Evolutionary conservation across 129 eudicot species (phyloP).

Genomic region (Silybum marianum): DNA sequence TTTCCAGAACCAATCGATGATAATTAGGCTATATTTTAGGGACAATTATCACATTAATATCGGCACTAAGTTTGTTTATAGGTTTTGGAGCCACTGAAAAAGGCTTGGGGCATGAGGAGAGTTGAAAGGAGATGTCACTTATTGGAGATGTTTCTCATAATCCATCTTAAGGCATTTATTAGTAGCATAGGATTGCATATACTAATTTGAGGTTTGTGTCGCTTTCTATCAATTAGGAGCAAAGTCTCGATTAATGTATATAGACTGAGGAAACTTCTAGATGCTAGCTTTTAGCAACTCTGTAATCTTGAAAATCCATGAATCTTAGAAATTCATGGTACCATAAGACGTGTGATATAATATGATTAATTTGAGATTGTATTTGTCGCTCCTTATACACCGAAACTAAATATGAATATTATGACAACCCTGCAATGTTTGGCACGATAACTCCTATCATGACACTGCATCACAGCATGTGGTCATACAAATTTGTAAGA

Average conservation of each 20-base stretch:
- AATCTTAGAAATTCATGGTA: not conserved
- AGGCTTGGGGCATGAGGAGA: too few relatives aligned
- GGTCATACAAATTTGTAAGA: not conserved
- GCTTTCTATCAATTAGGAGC: not conserved
- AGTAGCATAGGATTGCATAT: too few relatives aligned
- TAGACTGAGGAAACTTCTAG: not conserved
- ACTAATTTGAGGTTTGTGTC: too few relatives aligned
- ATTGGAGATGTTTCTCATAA: too few relatives aligned
- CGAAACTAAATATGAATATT: not conserved
- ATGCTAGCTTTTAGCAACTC: conserved; percentile 1
- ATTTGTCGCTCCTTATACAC: not conserved
- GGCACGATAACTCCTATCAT: not conserved
- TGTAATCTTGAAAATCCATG: not conserved
- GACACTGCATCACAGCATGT: not conserved
- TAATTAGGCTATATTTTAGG: not conserved
- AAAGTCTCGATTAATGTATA: not conserved
- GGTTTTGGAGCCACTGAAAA: too few relatives aligned
- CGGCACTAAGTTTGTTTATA: not conserved
- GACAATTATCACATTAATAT: conserved; percentile 1
- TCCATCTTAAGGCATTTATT: too few relatives aligned
- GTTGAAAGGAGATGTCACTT: too few relatives aligned
- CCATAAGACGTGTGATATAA: not conserved
- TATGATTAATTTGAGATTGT: not conserved
- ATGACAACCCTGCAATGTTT: not conserved
- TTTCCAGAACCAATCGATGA: conserved; percentile 11